A percentile compares a stretch with the other conserved stretches of the same genome.
These are phyloP conservation scores for Candida adriatica DNA, from an alignment of 805 yeast species.

Conservation along the genomic window DNA sequence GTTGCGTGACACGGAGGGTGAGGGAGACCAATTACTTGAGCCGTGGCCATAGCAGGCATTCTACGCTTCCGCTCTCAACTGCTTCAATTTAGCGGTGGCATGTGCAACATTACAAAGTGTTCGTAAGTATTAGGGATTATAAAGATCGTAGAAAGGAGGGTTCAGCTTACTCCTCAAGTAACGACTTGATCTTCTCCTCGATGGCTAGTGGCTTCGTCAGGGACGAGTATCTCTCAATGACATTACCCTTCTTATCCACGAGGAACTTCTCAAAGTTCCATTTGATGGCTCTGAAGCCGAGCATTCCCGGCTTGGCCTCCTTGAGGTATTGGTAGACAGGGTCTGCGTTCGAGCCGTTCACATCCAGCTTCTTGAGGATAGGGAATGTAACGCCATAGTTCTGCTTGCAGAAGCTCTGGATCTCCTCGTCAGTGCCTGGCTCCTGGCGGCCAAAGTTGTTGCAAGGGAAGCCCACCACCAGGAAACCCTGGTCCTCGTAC, in stretches of 20 bases:
- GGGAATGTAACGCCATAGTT: constrained; percentile 94
- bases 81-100: too few species aligned
- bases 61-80: too few species aligned
- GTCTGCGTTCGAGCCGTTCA: constrained; percentile 80
- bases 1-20: too few species aligned
- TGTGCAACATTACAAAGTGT: too few species aligned
- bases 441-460: constrained; percentile 84
- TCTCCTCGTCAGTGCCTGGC: constrained; percentile 64
- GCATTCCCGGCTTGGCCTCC: constrained; percentile 46
- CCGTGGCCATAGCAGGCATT: too few species aligned
- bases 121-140: too few species aligned
- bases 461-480: constrained; percentile 80
- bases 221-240: constrained; percentile 57
- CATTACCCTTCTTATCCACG: constrained; percentile 54
- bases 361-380: constrained; percentile 76
- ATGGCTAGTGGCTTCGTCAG: constrained; percentile 59
- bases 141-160: too few species aligned
- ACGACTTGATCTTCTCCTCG: constrained; percentile 49
- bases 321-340: constrained; percentile 79
- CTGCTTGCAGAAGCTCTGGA: constrained; percentile 64
- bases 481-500: constrained; percentile 59
- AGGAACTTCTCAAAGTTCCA: constrained; percentile 82
- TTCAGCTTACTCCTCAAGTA: constrained; percentile 29
- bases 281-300: constrained; percentile 62
- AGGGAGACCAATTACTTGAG: too few species aligned